A percentile compares a stretch with the other conserved stretches of the same genome.
phyloP scores from a whole-genome alignment of 1,139 yeast genomes.

The Wickerhamiella pararugosa region DNA sequence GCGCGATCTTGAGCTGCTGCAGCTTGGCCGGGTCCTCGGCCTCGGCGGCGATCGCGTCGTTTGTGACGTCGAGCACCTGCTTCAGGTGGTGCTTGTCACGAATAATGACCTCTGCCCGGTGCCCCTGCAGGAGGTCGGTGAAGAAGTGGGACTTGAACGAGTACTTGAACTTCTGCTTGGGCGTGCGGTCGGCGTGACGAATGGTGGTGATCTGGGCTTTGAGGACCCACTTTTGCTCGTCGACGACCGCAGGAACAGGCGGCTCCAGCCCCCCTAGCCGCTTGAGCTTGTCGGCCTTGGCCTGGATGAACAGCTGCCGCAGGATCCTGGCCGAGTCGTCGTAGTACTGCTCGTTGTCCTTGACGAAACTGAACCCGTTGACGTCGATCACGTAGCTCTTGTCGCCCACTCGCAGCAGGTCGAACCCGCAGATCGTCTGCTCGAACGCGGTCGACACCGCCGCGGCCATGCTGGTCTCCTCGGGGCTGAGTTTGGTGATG shows the following conservation, averaged over 20 bases:
- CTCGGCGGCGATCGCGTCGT: slow-evolving; percentile 59
- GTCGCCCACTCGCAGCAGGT: slow-evolving; percentile 76
- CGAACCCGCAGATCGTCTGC: slow-evolving; percentile 98
- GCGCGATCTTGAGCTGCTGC: slow-evolving; percentile 59
- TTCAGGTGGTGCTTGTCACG: slow-evolving; percentile 76
- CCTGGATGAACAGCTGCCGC: slow-evolving; percentile 53
- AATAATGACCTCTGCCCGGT: slow-evolving; percentile 88
- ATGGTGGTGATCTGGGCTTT: slow-evolving; percentile 86
- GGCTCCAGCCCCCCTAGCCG: slow-evolving; percentile 9
- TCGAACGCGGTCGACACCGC: slow-evolving; percentile 62
- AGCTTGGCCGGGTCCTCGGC: slow-evolving; percentile 73
- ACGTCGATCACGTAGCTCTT: slow-evolving; percentile 90
- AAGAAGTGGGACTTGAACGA: slow-evolving; percentile 82
- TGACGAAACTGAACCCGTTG: slow-evolving; percentile 94
- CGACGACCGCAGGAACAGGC: slow-evolving; percentile 19
- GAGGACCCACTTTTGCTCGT: slow-evolving; percentile 91
- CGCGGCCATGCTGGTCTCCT: slow-evolving; percentile 67
- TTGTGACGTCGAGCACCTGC: slow-evolving; percentile 74
- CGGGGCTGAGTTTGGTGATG: slow-evolving; percentile 60
- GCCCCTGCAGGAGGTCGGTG: slow-evolving; percentile 79
- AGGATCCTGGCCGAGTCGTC: slow-evolving; percentile 70
- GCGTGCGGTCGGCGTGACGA: slow-evolving; percentile 97
- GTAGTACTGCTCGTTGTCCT: slow-evolving; percentile 77
- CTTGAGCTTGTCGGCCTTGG: slow-evolving; percentile 28
- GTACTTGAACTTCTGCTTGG: slow-evolving; percentile 95